Evolutionary conservation across 148 eudicot genomes (phyloP).

Genomic region (Camellia sinensis): DNA sequence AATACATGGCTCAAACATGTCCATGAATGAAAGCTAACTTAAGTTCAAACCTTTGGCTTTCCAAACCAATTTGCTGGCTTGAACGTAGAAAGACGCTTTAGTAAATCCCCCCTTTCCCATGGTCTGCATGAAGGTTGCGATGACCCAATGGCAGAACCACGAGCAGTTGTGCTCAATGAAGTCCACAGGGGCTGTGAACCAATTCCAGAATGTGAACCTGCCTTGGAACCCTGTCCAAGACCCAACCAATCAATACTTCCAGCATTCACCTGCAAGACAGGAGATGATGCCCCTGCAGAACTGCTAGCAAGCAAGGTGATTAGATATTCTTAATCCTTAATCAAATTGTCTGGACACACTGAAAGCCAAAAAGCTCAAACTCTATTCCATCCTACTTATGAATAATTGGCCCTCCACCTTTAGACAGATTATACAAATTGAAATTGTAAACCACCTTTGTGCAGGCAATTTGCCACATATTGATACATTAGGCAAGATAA

Average conservation of each 20-base stretch:
- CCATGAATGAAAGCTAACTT: background rate
- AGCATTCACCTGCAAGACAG: conserved; percentile 65
- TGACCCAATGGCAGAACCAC: conserved; percentile 88
- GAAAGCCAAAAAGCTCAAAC: background rate
- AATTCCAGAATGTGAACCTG: conserved; percentile 67
- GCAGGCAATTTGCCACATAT: background rate
- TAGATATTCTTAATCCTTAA: background rate
- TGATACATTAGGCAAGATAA: too few species aligned
- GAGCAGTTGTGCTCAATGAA: conserved; percentile 76
- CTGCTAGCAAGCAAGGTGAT: conserved; percentile 33
- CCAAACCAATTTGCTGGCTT: conserved; percentile 87
- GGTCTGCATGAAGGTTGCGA: conserved; percentile 95
- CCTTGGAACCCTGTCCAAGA: conserved; percentile 81
- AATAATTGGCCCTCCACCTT: too few species aligned
- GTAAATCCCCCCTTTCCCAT: conserved; percentile 98
- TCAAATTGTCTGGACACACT: background rate
- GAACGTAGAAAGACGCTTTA: conserved; percentile 89
- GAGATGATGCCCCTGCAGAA: conserved; percentile 95
- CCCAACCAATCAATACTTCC: conserved; percentile 81
- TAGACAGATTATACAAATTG: background rate
- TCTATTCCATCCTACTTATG: background rate
- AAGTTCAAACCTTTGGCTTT: conserved; percentile 73
- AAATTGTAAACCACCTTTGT: background rate
- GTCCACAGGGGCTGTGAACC: conserved; percentile 59
- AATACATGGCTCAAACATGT: background rate